phyloP scores from a whole-genome alignment of 2,329 filamentous ascomycete genomes.

The Diaporthe citrichinensis region DNA sequence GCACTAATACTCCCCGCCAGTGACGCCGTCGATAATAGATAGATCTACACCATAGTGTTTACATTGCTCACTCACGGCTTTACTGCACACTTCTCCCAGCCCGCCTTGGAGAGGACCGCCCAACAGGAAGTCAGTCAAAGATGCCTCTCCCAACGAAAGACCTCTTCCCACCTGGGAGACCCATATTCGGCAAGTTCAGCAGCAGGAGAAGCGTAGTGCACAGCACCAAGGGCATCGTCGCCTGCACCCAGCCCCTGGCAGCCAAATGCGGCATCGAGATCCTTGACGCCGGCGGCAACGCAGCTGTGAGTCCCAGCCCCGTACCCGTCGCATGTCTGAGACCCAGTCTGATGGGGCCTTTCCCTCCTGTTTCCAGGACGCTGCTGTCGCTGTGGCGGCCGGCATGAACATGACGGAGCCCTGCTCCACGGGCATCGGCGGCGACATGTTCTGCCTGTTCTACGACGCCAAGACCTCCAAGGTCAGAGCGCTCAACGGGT shows the following conservation, averaged over 20 bases:
- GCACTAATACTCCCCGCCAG: background rate
- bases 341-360: conserved; percentile 35
- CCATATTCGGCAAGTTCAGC: conserved; percentile 74
- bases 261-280: conserved; percentile 89
- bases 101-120: background rate
- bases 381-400: conserved; percentile 94
- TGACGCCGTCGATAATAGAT: background rate
- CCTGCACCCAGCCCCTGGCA: conserved; percentile 90
- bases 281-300: conserved; percentile 91
- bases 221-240: conserved; percentile 91
- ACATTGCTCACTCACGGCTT: background rate
- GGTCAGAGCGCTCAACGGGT: conserved; percentile 91
- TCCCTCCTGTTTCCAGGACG: conserved; percentile 74
- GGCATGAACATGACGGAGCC: conserved; percentile 95
- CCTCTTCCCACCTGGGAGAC: conserved; percentile 61
- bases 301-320: conserved; percentile 76
- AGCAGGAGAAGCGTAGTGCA: conserved; percentile 93
- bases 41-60: background rate
- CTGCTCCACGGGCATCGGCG: conserved; percentile 92
- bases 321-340: background rate
- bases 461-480: conserved; percentile 87
- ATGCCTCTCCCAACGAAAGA: conserved; percentile 66
- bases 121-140: background rate
- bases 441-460: conserved; percentile 96
- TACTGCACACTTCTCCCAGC: background rate